phyloP scores from a whole-genome alignment of 225 moss, liverwort and hornwort species.

The Polytrichum commune region DNA sequence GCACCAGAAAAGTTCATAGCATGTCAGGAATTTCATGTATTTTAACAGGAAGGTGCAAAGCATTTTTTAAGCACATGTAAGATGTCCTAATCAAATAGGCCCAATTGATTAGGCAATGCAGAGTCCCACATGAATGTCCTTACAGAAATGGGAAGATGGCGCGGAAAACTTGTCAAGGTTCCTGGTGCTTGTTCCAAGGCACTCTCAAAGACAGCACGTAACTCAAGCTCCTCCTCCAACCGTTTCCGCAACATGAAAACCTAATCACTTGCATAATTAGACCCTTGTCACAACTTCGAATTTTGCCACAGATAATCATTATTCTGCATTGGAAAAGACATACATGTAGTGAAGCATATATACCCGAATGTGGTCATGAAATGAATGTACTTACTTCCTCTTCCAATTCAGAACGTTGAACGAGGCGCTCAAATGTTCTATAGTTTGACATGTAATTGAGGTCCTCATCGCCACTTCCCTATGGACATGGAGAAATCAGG shows the following conservation, averaged over 20 bases:
- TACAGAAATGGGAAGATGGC: slow-evolving; percentile 68
- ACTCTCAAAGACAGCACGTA: slow-evolving; percentile 60
- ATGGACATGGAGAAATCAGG: neutral
- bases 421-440: slow-evolving; percentile 49
- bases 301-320: no score
- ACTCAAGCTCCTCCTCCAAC: slow-evolving; percentile 67
- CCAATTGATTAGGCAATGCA: neutral
- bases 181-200: slow-evolving; percentile 45
- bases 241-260: slow-evolving; percentile 73
- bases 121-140: neutral
- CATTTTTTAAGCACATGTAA: neutral
- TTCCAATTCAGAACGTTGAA: slow-evolving; percentile 57
- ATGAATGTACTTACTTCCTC: slow-evolving; percentile 41
- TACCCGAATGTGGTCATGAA: neutral
- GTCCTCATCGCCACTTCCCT: slow-evolving; percentile 31
- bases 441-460: slow-evolving; percentile 35
- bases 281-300: no score
- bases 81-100: neutral
- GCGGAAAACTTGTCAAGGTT: slow-evolving; percentile 42
- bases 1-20: slow-evolving; percentile 3
- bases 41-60: neutral
- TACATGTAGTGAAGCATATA: no score
- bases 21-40: neutral
- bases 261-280: slow-evolving; percentile 26
- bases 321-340: no score